Evolutionary conservation across 2,329 filamentous ascomycete genomes (phyloP).

Genomic region (Penicillium decumbens): DNA sequence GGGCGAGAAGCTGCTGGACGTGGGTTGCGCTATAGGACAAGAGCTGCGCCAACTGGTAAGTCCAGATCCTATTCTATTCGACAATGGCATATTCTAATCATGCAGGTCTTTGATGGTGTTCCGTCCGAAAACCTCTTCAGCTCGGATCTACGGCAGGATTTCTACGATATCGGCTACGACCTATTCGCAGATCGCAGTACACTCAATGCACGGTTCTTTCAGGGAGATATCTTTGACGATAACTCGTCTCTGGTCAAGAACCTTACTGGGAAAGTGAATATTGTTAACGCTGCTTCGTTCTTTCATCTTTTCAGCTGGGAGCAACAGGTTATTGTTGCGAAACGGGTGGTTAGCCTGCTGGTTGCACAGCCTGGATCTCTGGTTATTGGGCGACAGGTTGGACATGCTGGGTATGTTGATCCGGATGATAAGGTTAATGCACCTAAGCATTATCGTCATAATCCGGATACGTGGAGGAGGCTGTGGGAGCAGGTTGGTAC

Average conservation of each 20-base stretch:
- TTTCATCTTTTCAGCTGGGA: conserved; percentile 42
- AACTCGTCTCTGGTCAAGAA: conserved; percentile 24
- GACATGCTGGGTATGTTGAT: conserved; percentile 11
- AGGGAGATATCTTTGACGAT: conserved; percentile 42
- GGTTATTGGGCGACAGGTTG: conserved; percentile 23
- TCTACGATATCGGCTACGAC: conserved; percentile 58
- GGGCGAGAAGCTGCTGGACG: conserved; percentile 20
- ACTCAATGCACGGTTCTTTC: conserved; percentile 28
- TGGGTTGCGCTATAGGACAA: conserved; percentile 24
- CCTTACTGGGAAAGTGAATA: conserved; percentile 32
- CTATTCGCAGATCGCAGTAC: conserved; percentile 55
- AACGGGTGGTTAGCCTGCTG: conserved; percentile 32
- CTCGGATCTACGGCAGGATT: conserved; percentile 47
- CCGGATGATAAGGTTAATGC: conserved; percentile 6
- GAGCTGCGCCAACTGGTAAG: conserved; percentile 22
- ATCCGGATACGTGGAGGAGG: conserved; percentile 48
- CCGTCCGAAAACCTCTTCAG: conserved; percentile 48
- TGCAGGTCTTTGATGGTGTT: conserved; percentile 44
- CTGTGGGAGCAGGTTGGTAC: conserved; percentile 54
- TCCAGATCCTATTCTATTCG: neutral
- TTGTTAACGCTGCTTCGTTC: conserved; percentile 41
- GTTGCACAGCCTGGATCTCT: conserved; percentile 22
- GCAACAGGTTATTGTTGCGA: conserved; percentile 29
- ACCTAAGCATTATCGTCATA: conserved; percentile 44
- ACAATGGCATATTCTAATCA: neutral